Conservation (phyloP, 1,284 basidiomycete genomes). For the Pascua guehoae region DNA sequence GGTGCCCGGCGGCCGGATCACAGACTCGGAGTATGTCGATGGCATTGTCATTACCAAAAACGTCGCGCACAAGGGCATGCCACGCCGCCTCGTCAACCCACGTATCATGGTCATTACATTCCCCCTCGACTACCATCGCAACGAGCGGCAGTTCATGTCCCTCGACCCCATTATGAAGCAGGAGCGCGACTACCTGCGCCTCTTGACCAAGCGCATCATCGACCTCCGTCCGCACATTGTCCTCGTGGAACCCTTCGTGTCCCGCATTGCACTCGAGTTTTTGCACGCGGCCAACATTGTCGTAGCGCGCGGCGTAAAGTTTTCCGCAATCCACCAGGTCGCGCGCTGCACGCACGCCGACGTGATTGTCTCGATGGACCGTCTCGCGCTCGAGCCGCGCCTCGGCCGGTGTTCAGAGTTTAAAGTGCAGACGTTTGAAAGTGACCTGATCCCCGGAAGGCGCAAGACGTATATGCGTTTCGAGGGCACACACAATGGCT, state of each 20-base stretch:
- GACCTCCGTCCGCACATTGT: constrained; percentile 89
- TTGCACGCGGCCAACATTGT: constrained; percentile 81
- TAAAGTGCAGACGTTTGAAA: constrained; percentile 89
- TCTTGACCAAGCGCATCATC: constrained; percentile 82
- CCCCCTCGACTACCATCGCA: constrained; percentile 89
- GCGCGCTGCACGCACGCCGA: constrained; percentile 93
- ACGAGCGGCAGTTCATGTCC: constrained; percentile 90
- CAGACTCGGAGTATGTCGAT: constrained; percentile 93
- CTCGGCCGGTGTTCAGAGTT: constrained; percentile 88
- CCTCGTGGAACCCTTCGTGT: constrained; percentile 87
- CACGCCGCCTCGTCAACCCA: constrained; percentile 56
- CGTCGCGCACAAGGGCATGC: constrained; percentile 81
- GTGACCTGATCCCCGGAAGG: constrained; percentile 80
- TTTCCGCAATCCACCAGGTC: constrained; percentile 79
- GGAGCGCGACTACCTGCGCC: constrained; percentile 89
- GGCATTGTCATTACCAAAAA: constrained; percentile 98
- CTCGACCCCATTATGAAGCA: constrained; percentile 89
- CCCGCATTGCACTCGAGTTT: constrained; percentile 85
- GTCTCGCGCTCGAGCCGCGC: constrained; percentile 82
- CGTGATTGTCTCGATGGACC: constrained; percentile 91
- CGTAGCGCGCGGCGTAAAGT: constrained; percentile 86
- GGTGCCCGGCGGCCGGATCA: constrained; percentile 86
- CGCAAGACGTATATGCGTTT: constrained; percentile 97
- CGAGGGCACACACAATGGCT: constrained; percentile 85
- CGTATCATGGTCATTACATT: constrained; percentile 95